phyloP scores from a whole-genome alignment of 106 monocot species.

The Dactylorhiza incarnata region DNA sequence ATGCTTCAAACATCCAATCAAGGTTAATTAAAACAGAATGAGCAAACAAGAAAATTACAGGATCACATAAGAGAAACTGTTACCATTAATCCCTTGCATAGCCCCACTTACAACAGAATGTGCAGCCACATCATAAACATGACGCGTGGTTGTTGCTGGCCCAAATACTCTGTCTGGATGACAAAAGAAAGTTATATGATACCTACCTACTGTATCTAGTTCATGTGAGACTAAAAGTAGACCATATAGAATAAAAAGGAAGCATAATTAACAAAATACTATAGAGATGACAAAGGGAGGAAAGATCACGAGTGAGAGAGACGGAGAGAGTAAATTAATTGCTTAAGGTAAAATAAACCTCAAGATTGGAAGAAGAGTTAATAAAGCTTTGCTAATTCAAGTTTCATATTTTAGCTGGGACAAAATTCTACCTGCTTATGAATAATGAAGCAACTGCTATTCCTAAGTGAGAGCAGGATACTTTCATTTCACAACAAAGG shows the following conservation, averaged over 20 bases:
- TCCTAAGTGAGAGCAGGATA: background rate
- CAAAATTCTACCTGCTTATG: no score
- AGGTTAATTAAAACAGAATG: background rate
- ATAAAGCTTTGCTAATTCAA: background rate
- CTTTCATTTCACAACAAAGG: background rate
- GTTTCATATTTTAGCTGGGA: background rate
- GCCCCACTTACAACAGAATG: constrained; percentile 90
- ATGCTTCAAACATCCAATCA: background rate
- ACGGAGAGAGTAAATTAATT: no score
- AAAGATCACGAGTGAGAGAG: background rate
- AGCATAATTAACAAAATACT: background rate
- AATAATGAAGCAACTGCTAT: background rate
- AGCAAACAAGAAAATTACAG: background rate
- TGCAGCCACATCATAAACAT: constrained; percentile 93
- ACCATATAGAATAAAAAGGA: background rate
- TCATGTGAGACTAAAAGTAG: background rate
- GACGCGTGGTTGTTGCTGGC: constrained; percentile 88
- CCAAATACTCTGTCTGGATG: constrained; percentile 90
- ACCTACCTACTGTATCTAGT: background rate
- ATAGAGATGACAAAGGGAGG: background rate
- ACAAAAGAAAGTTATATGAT: constrained; percentile 4
- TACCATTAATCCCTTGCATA: constrained; percentile 98
- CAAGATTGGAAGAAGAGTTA: background rate
- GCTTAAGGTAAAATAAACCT: background rate
- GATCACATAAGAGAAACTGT: background rate